phyloP scores from a whole-genome alignment of 2,329 filamentous ascomycete species.

The Neurospora sp. region DNA sequence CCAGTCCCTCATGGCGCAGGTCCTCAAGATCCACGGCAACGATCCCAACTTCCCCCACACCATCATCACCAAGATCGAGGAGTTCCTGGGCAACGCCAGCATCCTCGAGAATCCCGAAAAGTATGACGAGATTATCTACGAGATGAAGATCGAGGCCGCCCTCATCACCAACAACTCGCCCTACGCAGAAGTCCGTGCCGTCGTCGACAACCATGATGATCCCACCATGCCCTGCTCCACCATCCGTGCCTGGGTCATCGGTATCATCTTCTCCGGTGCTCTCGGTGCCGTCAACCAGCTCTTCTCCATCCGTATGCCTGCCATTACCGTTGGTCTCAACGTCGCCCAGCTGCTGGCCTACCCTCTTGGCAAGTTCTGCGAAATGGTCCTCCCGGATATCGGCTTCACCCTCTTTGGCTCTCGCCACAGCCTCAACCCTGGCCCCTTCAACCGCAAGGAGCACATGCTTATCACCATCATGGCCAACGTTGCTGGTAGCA shows the following conservation, averaged over 20 bases:
- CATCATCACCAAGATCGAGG: constrained; percentile 29
- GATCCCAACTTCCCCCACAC: constrained; percentile 37
- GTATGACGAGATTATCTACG: constrained; percentile 35
- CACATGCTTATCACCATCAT: constrained; percentile 48
- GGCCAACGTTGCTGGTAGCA: constrained; percentile 43
- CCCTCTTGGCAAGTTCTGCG: constrained; percentile 41
- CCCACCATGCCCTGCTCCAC: constrained; percentile 38
- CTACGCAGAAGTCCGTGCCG: constrained; percentile 45
- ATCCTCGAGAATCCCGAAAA: constrained; percentile 33
- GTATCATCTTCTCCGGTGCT: constrained; percentile 37
- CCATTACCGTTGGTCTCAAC: constrained; percentile 43
- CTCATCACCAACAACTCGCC: constrained; percentile 44
- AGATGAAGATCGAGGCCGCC: constrained; percentile 46
- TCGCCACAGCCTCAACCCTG: constrained; percentile 41
- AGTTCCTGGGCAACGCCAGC: constrained; percentile 32
- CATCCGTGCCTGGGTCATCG: constrained; percentile 42
- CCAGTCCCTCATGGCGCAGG: constrained; percentile 17
- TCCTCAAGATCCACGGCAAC: constrained; percentile 31
- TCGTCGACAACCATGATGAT: constrained; percentile 45
- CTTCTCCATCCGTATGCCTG: constrained; percentile 45
- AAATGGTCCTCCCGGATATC: constrained; percentile 38
- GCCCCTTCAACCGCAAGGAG: constrained; percentile 48
- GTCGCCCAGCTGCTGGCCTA: constrained; percentile 47
- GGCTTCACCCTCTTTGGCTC: constrained; percentile 36
- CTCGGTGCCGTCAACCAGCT: constrained; percentile 45